phyloP scores from a whole-genome alignment of 768 basidiomycete genomes.

The Pisolithus tinctorius region DNA sequence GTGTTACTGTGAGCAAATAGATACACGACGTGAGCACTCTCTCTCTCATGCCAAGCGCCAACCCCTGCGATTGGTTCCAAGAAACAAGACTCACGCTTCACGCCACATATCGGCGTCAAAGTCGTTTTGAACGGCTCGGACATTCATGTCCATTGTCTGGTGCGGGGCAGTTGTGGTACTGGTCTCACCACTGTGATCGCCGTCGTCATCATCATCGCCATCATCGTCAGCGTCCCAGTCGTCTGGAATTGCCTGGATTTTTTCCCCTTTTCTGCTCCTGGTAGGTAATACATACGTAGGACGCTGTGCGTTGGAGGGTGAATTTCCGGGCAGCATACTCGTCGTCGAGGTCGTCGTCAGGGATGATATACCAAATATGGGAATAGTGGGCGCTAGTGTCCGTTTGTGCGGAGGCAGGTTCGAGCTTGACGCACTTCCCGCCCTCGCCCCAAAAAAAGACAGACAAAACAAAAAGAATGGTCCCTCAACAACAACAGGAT shows the following conservation, averaged over 20 bases:
- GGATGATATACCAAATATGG: too few species aligned
- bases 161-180: too few species aligned
- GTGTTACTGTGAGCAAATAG: conserved; percentile 39
- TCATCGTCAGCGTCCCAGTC: conserved; percentile 58
- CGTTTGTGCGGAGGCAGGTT: too few species aligned
- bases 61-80: too few species aligned
- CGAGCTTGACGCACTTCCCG: too few species aligned
- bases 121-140: conserved; percentile 17
- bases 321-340: too few species aligned
- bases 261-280: not conserved
- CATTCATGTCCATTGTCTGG: not conserved
- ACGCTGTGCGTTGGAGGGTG: too few species aligned
- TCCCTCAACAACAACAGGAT: not conserved
- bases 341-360: too few species aligned
- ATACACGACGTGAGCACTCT: not conserved
- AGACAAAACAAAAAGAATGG: not conserved
- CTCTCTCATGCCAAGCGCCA: too few species aligned
- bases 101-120: conserved; percentile 57
- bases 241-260: conserved; percentile 28
- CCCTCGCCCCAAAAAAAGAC: too few species aligned
- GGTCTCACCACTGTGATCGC: not conserved
- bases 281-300: not conserved
- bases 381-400: too few species aligned
- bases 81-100: conserved; percentile 50
- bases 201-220: conserved; percentile 32